Conservation (phyloP, 139 green algal species). For the Closterium sp. region DNA sequence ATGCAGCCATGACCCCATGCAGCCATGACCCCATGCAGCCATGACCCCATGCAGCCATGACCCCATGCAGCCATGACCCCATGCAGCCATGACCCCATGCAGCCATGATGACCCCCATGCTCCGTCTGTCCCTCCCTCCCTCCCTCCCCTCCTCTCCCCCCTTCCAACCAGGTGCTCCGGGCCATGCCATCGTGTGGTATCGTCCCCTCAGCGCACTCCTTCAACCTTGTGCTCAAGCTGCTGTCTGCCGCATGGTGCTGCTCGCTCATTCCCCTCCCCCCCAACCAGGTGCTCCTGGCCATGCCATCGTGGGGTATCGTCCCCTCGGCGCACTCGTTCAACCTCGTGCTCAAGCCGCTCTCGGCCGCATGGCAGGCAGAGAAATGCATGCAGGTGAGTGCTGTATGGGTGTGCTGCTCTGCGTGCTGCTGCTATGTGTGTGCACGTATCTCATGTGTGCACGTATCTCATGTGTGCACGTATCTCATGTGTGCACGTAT, state of each 20-base stretch:
- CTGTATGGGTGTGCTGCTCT: too few relatives aligned
- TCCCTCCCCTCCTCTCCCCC: background rate
- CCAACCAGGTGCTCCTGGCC: background rate
- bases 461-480: too few relatives aligned
- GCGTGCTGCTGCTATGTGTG: too few relatives aligned
- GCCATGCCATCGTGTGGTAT: background rate
- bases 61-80: background rate
- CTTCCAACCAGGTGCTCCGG: background rate
- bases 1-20: background rate
- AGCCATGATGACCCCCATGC: background rate
- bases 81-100: background rate
- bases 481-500: too few relatives aligned
- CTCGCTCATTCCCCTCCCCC: too few relatives aligned
- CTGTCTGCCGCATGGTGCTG: background rate
- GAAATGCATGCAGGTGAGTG: too few relatives aligned
- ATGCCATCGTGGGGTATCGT: background rate
- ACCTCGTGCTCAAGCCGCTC: too few relatives aligned
- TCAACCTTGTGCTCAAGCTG: background rate
- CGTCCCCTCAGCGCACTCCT: background rate
- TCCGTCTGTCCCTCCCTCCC: background rate
- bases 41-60: background rate
- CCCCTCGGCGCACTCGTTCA: background rate
- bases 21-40: too few relatives aligned
- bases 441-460: too few relatives aligned
- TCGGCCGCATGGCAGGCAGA: too few relatives aligned